Conservation (phyloP, 306 rosid species). For the Sicyos baderoa region DNA sequence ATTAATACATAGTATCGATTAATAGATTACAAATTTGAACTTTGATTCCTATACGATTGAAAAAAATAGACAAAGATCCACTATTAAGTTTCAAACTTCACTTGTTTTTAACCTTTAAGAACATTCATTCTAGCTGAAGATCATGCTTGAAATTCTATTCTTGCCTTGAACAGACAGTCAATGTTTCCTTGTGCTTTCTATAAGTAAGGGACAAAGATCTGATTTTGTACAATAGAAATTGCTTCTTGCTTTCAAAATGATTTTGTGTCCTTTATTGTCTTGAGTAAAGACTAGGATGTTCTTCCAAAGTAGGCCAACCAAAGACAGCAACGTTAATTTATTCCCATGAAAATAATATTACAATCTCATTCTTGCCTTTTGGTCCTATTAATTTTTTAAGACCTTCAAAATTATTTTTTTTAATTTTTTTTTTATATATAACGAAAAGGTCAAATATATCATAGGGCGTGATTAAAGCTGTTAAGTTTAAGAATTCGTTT, state of each 20-base stretch:
- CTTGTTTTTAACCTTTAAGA: not conserved
- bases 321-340: not conserved
- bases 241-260: no score
- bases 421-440: no score
- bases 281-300: conserved; percentile 6
- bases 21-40: no score
- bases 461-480: no score
- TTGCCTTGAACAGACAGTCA: not conserved
- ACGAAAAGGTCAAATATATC: no score
- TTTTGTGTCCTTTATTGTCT: not conserved
- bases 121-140: not conserved
- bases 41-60: no score
- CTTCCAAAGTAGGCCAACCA: not conserved
- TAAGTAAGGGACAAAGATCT: not conserved
- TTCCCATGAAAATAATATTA: no score
- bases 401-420: no score
- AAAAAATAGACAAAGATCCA: not conserved
- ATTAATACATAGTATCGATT: no score
- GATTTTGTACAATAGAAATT: no score
- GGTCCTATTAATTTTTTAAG: not conserved
- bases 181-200: conserved; percentile 4
- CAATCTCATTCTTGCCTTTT: not conserved
- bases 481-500: no score
- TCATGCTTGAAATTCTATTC: conserved; percentile 11
- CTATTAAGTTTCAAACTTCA: not conserved